phyloP scores from a whole-genome alignment of 2,329 filamentous ascomycete species.

The Arthrobotrys pseudoclavata region DNA sequence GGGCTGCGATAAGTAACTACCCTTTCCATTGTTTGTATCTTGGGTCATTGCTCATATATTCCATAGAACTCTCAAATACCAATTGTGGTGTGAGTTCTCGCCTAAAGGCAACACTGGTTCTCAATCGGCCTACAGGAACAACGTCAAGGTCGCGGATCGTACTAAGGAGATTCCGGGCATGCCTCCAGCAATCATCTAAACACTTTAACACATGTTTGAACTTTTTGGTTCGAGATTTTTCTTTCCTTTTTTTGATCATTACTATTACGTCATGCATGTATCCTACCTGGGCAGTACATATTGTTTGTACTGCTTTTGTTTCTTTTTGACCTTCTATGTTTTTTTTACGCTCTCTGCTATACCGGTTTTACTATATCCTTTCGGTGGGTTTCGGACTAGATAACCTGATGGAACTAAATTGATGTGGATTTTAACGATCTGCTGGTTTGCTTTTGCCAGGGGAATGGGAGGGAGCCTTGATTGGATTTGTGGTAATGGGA shows the following conservation, averaged over 20 bases:
- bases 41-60: background rate
- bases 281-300: too few relatives aligned
- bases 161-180: constrained; percentile 7
- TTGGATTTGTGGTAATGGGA: background rate
- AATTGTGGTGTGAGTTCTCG: constrained; percentile 43
- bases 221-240: background rate
- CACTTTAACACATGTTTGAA: background rate
- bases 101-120: constrained; percentile 32
- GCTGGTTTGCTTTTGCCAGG: background rate
- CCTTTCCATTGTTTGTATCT: background rate
- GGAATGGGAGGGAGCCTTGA: background rate
- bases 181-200: constrained; percentile 16
- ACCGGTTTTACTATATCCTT: background rate
- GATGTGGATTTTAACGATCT: background rate
- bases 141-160: constrained; percentile 21
- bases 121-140: constrained; percentile 19
- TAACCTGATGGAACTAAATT: background rate
- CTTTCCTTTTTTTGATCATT: background rate
- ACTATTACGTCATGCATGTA: background rate
- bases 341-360: background rate
- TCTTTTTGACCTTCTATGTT: background rate
- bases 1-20: constrained; percentile 35
- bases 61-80: constrained; percentile 8
- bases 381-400: background rate
- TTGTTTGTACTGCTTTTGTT: background rate